Evolutionary conservation across 2,329 filamentous ascomycete genomes (phyloP).

Genomic region (Pseudopithomyces maydicus): DNA sequence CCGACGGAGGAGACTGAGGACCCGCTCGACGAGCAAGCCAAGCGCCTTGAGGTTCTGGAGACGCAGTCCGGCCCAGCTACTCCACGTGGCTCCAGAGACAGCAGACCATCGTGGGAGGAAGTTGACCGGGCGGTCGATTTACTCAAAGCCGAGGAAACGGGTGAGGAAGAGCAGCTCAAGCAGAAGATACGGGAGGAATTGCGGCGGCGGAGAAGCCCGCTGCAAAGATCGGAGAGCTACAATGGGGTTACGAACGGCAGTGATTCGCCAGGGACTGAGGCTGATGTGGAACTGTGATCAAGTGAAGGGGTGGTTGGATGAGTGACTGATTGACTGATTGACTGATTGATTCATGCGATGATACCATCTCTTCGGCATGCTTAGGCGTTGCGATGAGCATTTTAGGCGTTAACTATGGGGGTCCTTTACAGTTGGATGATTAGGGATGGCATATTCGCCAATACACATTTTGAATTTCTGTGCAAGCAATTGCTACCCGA

Average conservation of each 20-base stretch:
- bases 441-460: background rate
- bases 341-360: slow-evolving; percentile 15
- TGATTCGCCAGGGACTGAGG: slow-evolving; percentile 19
- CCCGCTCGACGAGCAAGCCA: slow-evolving; percentile 29
- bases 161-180: slow-evolving; percentile 14
- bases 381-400: slow-evolving; percentile 7
- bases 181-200: slow-evolving; percentile 13
- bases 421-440: background rate
- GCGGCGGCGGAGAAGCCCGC: slow-evolving; percentile 34
- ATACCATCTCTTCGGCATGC: slow-evolving; percentile 9
- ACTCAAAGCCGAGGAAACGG: slow-evolving; percentile 35
- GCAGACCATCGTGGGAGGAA: slow-evolving; percentile 43
- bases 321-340: slow-evolving; percentile 14
- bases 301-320: slow-evolving; percentile 8
- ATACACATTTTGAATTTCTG: background rate
- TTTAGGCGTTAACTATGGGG: slow-evolving; percentile 4
- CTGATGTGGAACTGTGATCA: too few species aligned
- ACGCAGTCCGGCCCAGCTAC: slow-evolving; percentile 53
- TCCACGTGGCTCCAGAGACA: slow-evolving; percentile 48
- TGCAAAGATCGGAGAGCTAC: slow-evolving; percentile 38
- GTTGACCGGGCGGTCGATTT: slow-evolving; percentile 41
- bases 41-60: slow-evolving; percentile 37
- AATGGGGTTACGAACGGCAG: slow-evolving; percentile 17
- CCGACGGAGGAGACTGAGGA: slow-evolving; percentile 16
- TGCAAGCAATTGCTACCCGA: too few species aligned